A percentile compares a stretch with the other conserved stretches of the same genome.
These are phyloP conservation scores for Trifolium pratense DNA, from an alignment of 306 rosid species.

Conservation along the genomic window DNA sequence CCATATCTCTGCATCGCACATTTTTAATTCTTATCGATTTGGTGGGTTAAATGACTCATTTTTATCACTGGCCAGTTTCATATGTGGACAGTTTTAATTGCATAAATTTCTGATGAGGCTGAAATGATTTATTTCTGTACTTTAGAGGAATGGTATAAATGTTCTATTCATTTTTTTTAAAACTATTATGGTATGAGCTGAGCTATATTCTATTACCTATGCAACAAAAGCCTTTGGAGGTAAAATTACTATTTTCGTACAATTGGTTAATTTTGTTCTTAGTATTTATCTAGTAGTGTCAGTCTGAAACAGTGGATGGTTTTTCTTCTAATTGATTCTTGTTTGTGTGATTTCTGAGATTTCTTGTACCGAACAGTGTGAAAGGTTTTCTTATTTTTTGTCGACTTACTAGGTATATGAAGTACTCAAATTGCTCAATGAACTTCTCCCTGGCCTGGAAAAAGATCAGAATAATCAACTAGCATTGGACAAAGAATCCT, in stretches of 20 bases:
- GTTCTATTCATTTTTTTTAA: conserved; percentile 17
- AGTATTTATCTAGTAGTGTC: conserved; percentile 21
- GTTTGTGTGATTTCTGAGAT: conserved; percentile 22
- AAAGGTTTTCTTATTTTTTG: conserved; percentile 19
- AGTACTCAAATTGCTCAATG: conserved; percentile 84
- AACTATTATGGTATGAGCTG: background rate
- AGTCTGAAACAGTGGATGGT: conserved; percentile 3
- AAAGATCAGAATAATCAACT: conserved; percentile 65
- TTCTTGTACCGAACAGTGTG: conserved; percentile 10
- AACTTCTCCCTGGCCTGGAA: conserved; percentile 73
- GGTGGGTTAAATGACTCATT: too few species aligned
- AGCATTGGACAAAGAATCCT: conserved; percentile 62
- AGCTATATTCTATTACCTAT: conserved; percentile 22
- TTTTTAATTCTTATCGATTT: too few species aligned
- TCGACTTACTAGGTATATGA: conserved; percentile 67
- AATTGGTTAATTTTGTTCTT: conserved; percentile 2
- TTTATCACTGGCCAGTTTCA: conserved; percentile 31
- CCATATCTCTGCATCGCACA: background rate
- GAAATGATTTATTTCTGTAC: background rate
- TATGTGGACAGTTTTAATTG: conserved; percentile 7
- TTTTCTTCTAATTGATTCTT: conserved; percentile 12
- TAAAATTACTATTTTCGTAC: conserved; percentile 23
- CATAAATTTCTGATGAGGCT: conserved; percentile 3
- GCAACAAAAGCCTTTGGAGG: conserved; percentile 26
- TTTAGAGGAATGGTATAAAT: conserved; percentile 2